Evolutionary conservation across 176 grass and related monocot species (phyloP).

Genomic region (Paspalum notatum): DNA sequence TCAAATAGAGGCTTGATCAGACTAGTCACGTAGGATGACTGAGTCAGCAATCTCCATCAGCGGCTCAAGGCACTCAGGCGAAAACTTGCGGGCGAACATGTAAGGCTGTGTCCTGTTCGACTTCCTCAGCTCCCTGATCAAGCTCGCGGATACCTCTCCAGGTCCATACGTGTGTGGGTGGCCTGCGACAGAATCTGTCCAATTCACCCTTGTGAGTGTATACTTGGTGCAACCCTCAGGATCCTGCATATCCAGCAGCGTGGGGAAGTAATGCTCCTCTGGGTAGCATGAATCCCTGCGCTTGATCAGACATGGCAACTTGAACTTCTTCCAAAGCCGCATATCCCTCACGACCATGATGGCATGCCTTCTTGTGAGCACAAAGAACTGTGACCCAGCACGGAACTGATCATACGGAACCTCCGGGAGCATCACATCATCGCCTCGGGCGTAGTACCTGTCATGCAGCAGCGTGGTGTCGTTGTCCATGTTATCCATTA

Average conservation of each 20-base stretch:
- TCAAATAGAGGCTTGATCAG: slow-evolving; percentile 7
- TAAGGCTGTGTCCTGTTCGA: slow-evolving; percentile 74
- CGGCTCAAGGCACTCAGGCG: slow-evolving; percentile 74
- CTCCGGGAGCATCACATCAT: slow-evolving; percentile 79
- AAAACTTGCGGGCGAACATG: slow-evolving; percentile 91
- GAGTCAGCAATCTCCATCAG: slow-evolving; percentile 73
- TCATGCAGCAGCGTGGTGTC: slow-evolving; percentile 64
- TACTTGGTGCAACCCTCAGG: slow-evolving; percentile 75
- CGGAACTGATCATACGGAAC: slow-evolving; percentile 80
- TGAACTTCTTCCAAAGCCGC: slow-evolving; percentile 96
- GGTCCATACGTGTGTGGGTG: slow-evolving; percentile 76
- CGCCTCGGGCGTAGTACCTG: slow-evolving; percentile 86
- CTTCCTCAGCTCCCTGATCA: slow-evolving; percentile 70
- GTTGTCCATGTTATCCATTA: slow-evolving; percentile 67
- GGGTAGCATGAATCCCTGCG: slow-evolving; percentile 76
- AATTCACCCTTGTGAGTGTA: slow-evolving; percentile 91
- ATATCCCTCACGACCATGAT: slow-evolving; percentile 87
- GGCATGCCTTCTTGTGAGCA: slow-evolving; percentile 76
- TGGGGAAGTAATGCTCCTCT: slow-evolving; percentile 95
- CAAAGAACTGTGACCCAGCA: slow-evolving; percentile 88
- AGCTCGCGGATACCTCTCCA: slow-evolving; percentile 51
- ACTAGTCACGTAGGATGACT: slow-evolving; percentile 87
- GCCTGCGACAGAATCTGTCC: slow-evolving; percentile 80
- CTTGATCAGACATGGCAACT: slow-evolving; percentile 71
- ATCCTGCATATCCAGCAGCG: slow-evolving; percentile 93